Conservation (phyloP, 495 filamentous ascomycete genomes). For the Pyrenula massariospora region DNA sequence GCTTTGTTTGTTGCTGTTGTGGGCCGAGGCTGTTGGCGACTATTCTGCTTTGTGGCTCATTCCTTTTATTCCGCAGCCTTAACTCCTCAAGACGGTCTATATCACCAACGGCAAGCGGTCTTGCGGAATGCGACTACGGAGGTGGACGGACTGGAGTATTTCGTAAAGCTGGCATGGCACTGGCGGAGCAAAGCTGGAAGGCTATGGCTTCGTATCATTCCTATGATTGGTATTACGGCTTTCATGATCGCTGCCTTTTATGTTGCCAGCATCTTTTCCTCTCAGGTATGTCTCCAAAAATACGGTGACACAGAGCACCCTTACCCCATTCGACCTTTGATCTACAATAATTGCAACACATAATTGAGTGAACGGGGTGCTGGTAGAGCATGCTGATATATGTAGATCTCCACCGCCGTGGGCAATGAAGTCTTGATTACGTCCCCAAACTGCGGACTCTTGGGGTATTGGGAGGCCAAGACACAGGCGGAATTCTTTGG, state of each 20-base stretch:
- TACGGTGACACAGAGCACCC: too few species aligned
- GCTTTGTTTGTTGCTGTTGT: slow-evolving; percentile 24
- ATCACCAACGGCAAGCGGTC: neutral
- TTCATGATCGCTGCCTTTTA: neutral
- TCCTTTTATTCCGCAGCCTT: neutral
- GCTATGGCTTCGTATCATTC: neutral
- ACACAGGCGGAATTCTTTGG: neutral
- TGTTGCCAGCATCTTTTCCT: neutral
- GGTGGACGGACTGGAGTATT: neutral
- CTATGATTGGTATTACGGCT: neutral
- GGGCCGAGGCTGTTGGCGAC: slow-evolving; percentile 22
- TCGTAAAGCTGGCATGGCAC: neutral
- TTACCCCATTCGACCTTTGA: too few species aligned
- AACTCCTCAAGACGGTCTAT: neutral
- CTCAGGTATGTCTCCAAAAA: neutral
- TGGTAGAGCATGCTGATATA: too few species aligned
- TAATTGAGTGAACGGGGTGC: too few species aligned
- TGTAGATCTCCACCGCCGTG: neutral
- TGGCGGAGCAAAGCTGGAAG: neutral
- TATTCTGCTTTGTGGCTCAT: slow-evolving; percentile 23
- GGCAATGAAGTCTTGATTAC: neutral
- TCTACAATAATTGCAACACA: neutral
- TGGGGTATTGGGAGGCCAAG: neutral
- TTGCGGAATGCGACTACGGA: neutral
- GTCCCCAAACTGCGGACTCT: neutral